These are phyloP conservation scores for Psophocarpus tetragonolobus DNA, from an alignment of 306 rosid species.

Conservation along the genomic window DNA sequence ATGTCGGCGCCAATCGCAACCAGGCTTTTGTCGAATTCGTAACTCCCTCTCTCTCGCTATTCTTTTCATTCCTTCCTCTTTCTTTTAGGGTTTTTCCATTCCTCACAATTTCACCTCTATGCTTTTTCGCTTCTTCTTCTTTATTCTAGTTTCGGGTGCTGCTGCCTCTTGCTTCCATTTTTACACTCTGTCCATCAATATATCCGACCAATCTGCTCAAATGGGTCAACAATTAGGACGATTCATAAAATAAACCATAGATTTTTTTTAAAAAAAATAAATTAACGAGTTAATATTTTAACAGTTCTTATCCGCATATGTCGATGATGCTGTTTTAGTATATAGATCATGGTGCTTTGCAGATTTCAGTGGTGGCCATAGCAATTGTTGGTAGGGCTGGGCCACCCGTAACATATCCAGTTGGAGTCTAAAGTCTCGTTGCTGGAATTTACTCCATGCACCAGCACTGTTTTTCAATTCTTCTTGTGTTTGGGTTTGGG, in stretches of 20 bases:
- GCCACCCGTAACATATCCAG: not conserved
- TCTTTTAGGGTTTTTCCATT: not conserved
- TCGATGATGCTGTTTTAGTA: not conserved
- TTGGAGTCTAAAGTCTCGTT: not conserved
- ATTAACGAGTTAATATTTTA: not conserved
- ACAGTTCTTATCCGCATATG: not conserved
- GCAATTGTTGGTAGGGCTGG: not conserved
- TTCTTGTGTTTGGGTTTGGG: not conserved
- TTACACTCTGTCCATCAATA: not conserved
- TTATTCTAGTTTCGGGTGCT: no score
- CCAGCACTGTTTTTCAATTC: not conserved
- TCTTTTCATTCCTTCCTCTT: not conserved
- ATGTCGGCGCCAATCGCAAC: slow-evolving; percentile 94
- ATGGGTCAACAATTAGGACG: not conserved
- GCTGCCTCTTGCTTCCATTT: not conserved
- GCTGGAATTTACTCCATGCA: not conserved
- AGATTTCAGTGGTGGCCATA: not conserved
- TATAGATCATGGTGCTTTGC: not conserved
- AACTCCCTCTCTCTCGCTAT: slow-evolving; percentile 1
- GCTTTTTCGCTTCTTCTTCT: no score
- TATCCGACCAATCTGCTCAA: not conserved
- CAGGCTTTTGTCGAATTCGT: slow-evolving; percentile 96
- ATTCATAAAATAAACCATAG: not conserved
- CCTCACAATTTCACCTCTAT: not conserved
- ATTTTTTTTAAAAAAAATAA: not conserved